phyloP scores from a whole-genome alignment of 441 rosid species.

The Erysimum cheiri region DNA sequence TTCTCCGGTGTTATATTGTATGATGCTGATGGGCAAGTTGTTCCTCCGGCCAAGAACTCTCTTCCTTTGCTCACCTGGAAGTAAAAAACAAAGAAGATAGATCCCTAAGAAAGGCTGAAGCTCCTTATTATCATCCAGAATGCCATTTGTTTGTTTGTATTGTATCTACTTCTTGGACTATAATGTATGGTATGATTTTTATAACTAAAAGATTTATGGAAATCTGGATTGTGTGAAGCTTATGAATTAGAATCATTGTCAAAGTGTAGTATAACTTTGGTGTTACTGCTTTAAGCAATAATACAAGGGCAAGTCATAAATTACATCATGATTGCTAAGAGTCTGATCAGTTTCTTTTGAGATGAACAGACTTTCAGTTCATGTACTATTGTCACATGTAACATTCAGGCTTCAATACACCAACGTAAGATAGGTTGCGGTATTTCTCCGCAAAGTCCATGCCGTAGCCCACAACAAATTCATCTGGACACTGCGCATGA shows the following conservation, averaged over 20 bases:
- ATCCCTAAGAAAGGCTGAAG: background rate
- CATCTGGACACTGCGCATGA: constrained; percentile 80
- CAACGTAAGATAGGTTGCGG: constrained; percentile 88
- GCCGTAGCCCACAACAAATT: constrained; percentile 88
- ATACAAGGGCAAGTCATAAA: constrained; percentile 20
- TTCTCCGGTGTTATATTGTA: constrained; percentile 89
- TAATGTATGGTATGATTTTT: constrained; percentile 12
- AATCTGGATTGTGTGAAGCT: background rate
- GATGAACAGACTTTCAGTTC: constrained; percentile 10
- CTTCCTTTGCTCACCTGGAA: constrained; percentile 78
- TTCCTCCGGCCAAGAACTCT: constrained; percentile 57
- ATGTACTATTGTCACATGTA: constrained; percentile 50
- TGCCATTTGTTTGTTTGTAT: constrained; percentile 28
- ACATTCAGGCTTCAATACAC: constrained; percentile 77
- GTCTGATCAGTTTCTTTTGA: background rate
- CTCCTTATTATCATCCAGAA: background rate
- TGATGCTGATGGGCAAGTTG: constrained; percentile 64
- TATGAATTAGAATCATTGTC: too few relatives aligned
- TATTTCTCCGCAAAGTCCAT: constrained; percentile 91
- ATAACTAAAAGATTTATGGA: background rate
- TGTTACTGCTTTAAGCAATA: too few relatives aligned
- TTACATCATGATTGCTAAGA: too few relatives aligned
- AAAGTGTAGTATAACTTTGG: too few relatives aligned
- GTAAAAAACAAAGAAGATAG: constrained; percentile 42
- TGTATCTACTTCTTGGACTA: constrained; percentile 20